These are phyloP conservation scores for Dothiorella sarmentorum DNA, from an alignment of 2,329 filamentous ascomycete species.

Conservation along the genomic window DNA sequence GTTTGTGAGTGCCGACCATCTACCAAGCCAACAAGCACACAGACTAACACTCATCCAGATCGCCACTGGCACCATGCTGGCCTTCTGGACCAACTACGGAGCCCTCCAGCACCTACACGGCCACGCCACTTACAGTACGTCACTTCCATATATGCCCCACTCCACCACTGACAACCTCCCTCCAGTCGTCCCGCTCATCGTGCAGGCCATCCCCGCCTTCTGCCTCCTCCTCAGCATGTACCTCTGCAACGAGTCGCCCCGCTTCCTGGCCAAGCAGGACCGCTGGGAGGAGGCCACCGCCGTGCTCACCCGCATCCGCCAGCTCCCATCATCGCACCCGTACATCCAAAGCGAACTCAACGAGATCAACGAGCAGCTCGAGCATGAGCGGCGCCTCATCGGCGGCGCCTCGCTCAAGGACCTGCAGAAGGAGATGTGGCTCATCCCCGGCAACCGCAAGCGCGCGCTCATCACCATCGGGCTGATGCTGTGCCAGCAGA, in stretches of 20 bases:
- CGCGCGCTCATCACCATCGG: slow-evolving; percentile 63
- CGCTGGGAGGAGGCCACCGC: slow-evolving; percentile 62
- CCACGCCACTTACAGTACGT: slow-evolving; percentile 45
- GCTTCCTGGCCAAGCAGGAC: slow-evolving; percentile 65
- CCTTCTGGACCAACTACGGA: slow-evolving; percentile 56
- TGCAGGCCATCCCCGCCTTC: slow-evolving; percentile 63
- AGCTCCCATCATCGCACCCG: slow-evolving; percentile 41
- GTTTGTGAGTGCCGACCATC: slow-evolving; percentile 35
- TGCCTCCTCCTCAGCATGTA: slow-evolving; percentile 60
- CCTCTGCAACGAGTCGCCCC: slow-evolving; percentile 62
- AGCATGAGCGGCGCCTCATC: slow-evolving; percentile 56
- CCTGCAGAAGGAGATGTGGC: slow-evolving; percentile 44
- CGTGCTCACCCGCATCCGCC: slow-evolving; percentile 56
- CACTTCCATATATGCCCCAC: slow-evolving; percentile 15
- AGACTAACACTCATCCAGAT: slow-evolving; percentile 26
- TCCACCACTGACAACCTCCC: not conserved
- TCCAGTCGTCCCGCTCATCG: slow-evolving; percentile 57
- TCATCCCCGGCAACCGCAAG: slow-evolving; percentile 46
- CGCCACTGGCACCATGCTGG: slow-evolving; percentile 50
- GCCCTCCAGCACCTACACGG: slow-evolving; percentile 46
- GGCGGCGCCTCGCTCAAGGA: slow-evolving; percentile 46
- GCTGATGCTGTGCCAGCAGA: slow-evolving; percentile 66
- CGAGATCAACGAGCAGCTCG: slow-evolving; percentile 39
- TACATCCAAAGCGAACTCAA: slow-evolving; percentile 37
- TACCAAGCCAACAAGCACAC: no score